phyloP scores from a whole-genome alignment of 495 filamentous ascomycete genomes.

The Penicillium soppii region DNA sequence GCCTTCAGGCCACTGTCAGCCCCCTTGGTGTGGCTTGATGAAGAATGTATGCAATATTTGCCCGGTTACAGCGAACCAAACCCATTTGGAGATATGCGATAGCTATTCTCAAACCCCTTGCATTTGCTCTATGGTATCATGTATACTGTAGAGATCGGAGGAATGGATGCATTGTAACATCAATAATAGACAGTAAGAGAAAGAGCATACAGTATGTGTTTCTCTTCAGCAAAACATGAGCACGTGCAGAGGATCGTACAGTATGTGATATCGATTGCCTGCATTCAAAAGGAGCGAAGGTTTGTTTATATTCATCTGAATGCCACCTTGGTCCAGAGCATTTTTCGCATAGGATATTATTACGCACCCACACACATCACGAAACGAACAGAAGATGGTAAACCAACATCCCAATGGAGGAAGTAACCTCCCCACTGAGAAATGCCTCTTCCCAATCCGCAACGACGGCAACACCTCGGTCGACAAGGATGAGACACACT shows the following conservation, averaged over 20 bases:
- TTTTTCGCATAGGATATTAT: not conserved
- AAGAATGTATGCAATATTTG: not conserved
- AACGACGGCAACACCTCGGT: not conserved
- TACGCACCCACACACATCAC: not conserved
- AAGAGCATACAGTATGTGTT: not conserved
- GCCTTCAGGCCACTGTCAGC: not conserved
- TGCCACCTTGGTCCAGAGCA: not conserved
- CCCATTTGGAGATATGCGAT: not conserved
- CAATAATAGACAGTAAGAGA: not conserved
- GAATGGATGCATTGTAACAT: not conserved
- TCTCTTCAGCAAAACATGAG: not conserved
- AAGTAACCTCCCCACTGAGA: not conserved
- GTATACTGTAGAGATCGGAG: not conserved
- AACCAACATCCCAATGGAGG: not conserved
- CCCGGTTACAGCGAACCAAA: not conserved
- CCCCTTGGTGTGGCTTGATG: not conserved
- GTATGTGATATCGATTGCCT: not conserved
- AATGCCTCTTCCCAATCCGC: not conserved
- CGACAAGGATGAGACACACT: not conserved
- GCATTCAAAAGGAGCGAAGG: not conserved
- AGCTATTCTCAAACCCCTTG: not conserved
- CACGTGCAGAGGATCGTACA: not conserved
- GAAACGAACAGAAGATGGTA: not conserved
- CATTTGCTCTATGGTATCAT: not conserved
- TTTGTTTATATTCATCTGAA: not conserved